Evolutionary conservation across 2,329 filamentous ascomycete species (phyloP), one percentile per base, ranked within the genome.

Genomic region (Microcera coccophila): DNA sequence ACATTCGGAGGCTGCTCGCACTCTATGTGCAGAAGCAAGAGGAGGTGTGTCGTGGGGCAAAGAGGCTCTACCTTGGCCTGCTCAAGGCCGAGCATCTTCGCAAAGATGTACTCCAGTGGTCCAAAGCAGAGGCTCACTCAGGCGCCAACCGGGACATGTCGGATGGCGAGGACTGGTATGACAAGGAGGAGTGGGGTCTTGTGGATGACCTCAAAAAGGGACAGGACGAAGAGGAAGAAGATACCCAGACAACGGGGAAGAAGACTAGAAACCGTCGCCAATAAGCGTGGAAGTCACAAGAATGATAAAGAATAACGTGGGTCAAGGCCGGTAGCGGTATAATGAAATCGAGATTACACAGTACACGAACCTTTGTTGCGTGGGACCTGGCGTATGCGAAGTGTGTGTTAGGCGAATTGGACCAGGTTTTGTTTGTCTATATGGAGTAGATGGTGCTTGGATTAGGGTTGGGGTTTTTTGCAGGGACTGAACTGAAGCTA

Each of bases 121-220:
- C 82, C 52, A 88, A 89, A 61, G 84, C 87, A 2, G 87, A 91
- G 66, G 86, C 77, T 17, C 87, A 91, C 57, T 74, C 72, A 39
- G 79, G 81, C 2, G 61, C 70, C 15, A 80, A 82, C 60, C 65
- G 82, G 38, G 86, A 90, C 62, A 82, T 93, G 82, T 90, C 85
- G 38, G 88, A 94, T 61, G 87, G 87, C 10, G 88, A 94, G 69
- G 88, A 94, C 62, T 94, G 87, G 85, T 90, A 90, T 60, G 88
- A 94, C 64, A 79, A 79, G 58, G 84, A 88, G 40, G 85, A 88
- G 66, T 91, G 87, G 86, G 79, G 78, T 0, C 63, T 93, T 37
- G 76, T 79, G 8, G 84, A 86, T 48, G 83, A 87, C 52, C 67
- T 91, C 7, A 84, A 87, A 62, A 93, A 93, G 68, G 87, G 87